Conservation (phyloP, 768 basidiomycete genomes). For the Leucosporidium yakuticum region DNA sequence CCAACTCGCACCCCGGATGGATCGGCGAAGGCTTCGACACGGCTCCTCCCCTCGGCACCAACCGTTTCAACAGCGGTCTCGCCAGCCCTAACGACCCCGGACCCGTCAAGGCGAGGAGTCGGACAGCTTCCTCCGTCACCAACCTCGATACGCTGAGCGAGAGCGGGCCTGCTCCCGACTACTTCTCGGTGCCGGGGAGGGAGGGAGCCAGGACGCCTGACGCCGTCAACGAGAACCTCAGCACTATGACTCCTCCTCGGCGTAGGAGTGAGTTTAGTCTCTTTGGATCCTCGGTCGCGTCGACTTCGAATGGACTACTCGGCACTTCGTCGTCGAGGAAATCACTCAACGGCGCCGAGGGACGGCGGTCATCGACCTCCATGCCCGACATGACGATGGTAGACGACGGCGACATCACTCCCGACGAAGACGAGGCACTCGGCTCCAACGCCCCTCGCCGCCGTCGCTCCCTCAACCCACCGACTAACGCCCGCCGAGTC, state of each 20-base stretch:
- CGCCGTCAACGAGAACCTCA: too few relatives aligned
- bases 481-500: background rate
- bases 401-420: background rate
- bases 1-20: slow-evolving; percentile 25
- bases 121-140: slow-evolving; percentile 7
- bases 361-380: background rate
- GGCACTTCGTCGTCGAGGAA: background rate
- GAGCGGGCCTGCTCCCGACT: slow-evolving; percentile 24
- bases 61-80: background rate
- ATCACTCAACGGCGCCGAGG: background rate
- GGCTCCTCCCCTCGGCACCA: background rate
- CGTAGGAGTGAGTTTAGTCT: slow-evolving; percentile 5
- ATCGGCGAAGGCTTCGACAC: background rate
- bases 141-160: slow-evolving; percentile 28
- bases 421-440: background rate
- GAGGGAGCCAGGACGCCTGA: slow-evolving; percentile 11
- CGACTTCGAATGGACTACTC: background rate
- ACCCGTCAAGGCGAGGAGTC: background rate
- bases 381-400: slow-evolving; percentile 20
- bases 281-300: background rate
- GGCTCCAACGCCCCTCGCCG: background rate
- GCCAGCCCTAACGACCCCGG: background rate
- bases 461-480: background rate
- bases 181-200: slow-evolving; percentile 20
- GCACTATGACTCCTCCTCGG: background rate